Evolutionary conservation across 768 basidiomycete species (phyloP).

Genomic region (Boletus rex-veris): DNA sequence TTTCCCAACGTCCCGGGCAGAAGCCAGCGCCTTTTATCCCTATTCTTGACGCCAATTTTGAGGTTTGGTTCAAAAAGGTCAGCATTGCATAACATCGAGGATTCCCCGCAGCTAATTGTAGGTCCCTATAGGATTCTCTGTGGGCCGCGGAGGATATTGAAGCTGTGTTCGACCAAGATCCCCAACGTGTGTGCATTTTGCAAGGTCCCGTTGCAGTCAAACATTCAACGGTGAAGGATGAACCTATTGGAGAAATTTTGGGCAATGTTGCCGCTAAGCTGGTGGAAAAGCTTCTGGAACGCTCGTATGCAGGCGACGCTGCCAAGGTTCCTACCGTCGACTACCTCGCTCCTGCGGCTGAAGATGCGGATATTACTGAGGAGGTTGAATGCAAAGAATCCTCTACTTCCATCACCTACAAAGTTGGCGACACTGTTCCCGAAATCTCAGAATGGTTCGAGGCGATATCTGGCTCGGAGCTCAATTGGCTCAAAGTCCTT

Average conservation of each 20-base stretch:
- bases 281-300: slow-evolving; percentile 72
- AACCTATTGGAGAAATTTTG: slow-evolving; percentile 89
- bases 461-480: slow-evolving; percentile 72
- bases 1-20: slow-evolving; percentile 93
- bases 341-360: slow-evolving; percentile 67
- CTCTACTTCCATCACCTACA: slow-evolving; percentile 45
- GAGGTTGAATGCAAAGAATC: slow-evolving; percentile 43
- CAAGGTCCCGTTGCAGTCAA: slow-evolving; percentile 96
- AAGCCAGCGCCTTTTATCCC: slow-evolving; percentile 99
- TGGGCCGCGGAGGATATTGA: slow-evolving; percentile 99
- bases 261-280: slow-evolving; percentile 82
- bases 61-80: slow-evolving; percentile 99
- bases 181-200: slow-evolving; percentile 95
- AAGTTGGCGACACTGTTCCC: slow-evolving; percentile 55
- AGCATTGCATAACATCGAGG: slow-evolving; percentile 10
- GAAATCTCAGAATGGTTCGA: slow-evolving; percentile 75
- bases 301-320: slow-evolving; percentile 73
- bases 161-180: slow-evolving; percentile 98
- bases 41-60: slow-evolving; percentile 86
- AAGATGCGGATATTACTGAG: slow-evolving; percentile 34
- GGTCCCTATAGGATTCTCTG: slow-evolving; percentile 71
- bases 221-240: slow-evolving; percentile 83
- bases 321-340: slow-evolving; percentile 76
- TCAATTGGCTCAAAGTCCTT: slow-evolving; percentile 86
- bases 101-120: slow-evolving; percentile 8